phyloP scores from a whole-genome alignment of 1,284 basidiomycete species.

The Blastosporella zonata region DNA sequence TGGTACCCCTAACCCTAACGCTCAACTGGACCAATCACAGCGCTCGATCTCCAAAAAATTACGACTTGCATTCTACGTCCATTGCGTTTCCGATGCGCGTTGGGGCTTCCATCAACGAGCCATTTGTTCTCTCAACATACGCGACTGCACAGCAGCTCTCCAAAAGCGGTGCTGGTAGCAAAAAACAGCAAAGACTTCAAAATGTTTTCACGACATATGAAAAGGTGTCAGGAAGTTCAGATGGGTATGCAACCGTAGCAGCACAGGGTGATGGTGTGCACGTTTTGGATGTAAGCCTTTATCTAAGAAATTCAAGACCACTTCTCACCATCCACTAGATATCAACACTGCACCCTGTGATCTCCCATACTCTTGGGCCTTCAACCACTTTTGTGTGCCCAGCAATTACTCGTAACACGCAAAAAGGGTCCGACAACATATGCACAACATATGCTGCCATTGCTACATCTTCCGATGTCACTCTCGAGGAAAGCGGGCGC shows the following conservation, averaged over 20 bases:
- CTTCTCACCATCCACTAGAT: constrained; percentile 38
- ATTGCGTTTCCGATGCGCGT: constrained; percentile 13
- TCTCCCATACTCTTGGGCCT: constrained; percentile 66
- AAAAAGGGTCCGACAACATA: constrained; percentile 34
- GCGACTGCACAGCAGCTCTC: constrained; percentile 13
- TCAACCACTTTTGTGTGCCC: constrained; percentile 59
- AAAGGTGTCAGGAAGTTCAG: constrained; percentile 35
- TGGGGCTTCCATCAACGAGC: constrained; percentile 18
- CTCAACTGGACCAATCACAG: constrained; percentile 7
- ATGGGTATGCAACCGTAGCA: constrained; percentile 60
- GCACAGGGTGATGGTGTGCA: constrained; percentile 71
- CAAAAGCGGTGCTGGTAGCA: constrained; percentile 5
- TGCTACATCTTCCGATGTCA: constrained; percentile 44
- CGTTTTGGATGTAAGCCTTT: constrained; percentile 58
- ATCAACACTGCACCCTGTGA: constrained; percentile 60
- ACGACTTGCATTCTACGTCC: background rate
- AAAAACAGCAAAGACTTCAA: constrained; percentile 22
- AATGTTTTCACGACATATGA: constrained; percentile 42
- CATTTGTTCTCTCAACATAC: constrained; percentile 21
- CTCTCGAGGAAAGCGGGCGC: constrained; percentile 37
- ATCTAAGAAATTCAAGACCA: background rate
- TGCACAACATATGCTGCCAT: constrained; percentile 58
- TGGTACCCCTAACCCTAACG: constrained; percentile 7
- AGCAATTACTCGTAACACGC: constrained; percentile 42
- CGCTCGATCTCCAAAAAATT: constrained; percentile 16